Conservation (phyloP, 257 asterid species). For the Nicotiana noctiflora region DNA sequence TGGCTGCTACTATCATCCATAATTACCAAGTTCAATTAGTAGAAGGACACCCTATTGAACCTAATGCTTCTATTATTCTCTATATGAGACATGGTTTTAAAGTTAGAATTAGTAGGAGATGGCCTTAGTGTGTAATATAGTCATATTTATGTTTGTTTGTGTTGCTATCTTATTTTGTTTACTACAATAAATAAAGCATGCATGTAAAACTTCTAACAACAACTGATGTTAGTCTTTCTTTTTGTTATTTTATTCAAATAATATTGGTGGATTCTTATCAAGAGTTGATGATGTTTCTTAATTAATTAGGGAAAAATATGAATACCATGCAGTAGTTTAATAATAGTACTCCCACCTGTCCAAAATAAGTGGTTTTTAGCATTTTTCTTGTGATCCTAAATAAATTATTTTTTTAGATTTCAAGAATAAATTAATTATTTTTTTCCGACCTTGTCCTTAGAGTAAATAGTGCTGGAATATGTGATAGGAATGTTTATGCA, state of each 20-base stretch:
- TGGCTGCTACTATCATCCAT: slow-evolving; percentile 53
- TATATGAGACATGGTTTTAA: slow-evolving; percentile 61
- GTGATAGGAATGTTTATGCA: too few relatives aligned
- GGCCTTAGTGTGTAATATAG: slow-evolving; percentile 2
- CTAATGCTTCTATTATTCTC: slow-evolving; percentile 60
- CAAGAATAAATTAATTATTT: too few relatives aligned
- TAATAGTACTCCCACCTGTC: too few relatives aligned
- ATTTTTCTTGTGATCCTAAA: too few relatives aligned
- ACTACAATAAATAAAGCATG: background rate
- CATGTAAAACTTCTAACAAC: background rate
- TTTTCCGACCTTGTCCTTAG: too few relatives aligned
- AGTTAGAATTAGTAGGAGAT: slow-evolving; percentile 45
- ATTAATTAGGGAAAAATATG: too few relatives aligned
- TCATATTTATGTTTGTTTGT: background rate
- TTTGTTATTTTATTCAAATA: background rate
- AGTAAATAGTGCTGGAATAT: too few relatives aligned
- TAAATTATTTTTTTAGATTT: too few relatives aligned
- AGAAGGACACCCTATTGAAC: slow-evolving; percentile 37
- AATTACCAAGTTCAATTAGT: slow-evolving; percentile 42
- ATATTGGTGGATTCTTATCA: background rate
- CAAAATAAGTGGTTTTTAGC: too few relatives aligned
- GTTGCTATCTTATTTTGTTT: too few relatives aligned
- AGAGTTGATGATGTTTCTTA: too few relatives aligned
- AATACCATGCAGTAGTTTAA: too few relatives aligned
- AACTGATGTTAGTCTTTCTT: background rate